Evolutionary conservation across 2,329 filamentous ascomycete genomes (phyloP).

Genomic region (Claviceps quebecensis): DNA sequence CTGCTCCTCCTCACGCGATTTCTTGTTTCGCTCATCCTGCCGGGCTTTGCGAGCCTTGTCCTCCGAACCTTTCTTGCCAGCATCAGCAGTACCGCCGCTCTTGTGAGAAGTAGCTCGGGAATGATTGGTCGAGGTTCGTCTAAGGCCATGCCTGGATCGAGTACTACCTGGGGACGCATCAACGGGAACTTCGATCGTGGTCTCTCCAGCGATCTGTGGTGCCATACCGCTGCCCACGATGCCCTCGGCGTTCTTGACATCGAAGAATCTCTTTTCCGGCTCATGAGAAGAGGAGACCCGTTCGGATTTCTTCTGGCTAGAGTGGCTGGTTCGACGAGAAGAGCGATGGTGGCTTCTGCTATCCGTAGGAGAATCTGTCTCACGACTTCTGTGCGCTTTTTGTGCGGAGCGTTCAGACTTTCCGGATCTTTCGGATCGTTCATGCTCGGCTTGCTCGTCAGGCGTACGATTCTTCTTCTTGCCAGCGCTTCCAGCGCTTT

Average conservation of each 20-base stretch:
- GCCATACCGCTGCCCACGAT: slow-evolving; percentile 13
- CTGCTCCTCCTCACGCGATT: slow-evolving; percentile 15
- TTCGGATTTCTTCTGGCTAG: slow-evolving; percentile 19
- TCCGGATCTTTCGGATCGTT: slow-evolving; percentile 20
- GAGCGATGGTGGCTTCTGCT: slow-evolving; percentile 20
- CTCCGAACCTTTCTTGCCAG: slow-evolving; percentile 11
- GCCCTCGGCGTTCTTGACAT: slow-evolving; percentile 24
- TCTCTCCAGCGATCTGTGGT: slow-evolving; percentile 12
- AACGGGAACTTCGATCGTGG: slow-evolving; percentile 3
- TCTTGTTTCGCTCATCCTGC: slow-evolving; percentile 21
- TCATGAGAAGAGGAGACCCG: slow-evolving; percentile 14
- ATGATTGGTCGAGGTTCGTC: slow-evolving; percentile 17
- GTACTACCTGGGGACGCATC: slow-evolving; percentile 1
- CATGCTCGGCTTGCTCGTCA: slow-evolving; percentile 36
- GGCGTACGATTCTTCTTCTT: slow-evolving; percentile 24
- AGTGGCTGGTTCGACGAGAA: slow-evolving; percentile 28
- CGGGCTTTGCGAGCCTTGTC: slow-evolving; percentile 21
- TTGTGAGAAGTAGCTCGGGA: slow-evolving; percentile 9
- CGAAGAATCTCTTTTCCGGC: slow-evolving; percentile 28
- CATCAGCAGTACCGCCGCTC: slow-evolving; percentile 1
- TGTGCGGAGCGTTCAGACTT: slow-evolving; percentile 6
- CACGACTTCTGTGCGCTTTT: slow-evolving; percentile 17
- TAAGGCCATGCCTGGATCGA: slow-evolving; percentile 15
- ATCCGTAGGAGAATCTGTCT: slow-evolving; percentile 18
- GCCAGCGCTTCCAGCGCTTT: slow-evolving; percentile 22